Evolutionary conservation across 225 moss, liverwort and hornwort genomes (phyloP).

Genomic region (Marchantia paleacea): DNA sequence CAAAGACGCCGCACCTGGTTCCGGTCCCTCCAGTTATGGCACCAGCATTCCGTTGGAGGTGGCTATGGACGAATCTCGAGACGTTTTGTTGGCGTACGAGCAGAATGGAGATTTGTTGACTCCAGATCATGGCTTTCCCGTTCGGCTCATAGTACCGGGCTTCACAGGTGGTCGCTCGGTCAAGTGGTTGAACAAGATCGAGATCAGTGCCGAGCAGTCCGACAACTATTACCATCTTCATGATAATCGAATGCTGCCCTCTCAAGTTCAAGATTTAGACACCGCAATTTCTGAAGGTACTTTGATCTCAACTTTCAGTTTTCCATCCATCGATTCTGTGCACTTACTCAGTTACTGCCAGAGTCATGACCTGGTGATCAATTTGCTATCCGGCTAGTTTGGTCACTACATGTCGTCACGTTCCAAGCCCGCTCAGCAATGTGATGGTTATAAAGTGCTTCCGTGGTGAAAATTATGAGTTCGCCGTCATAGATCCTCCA

Average conservation of each 20-base stretch:
- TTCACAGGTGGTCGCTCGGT: constrained; percentile 39
- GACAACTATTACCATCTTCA: constrained; percentile 30
- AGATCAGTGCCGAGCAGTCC: constrained; percentile 34
- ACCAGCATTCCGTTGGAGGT: constrained; percentile 42
- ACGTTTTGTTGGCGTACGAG: constrained; percentile 45
- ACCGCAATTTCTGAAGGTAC: constrained; percentile 38
- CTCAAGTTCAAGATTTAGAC: constrained; percentile 26
- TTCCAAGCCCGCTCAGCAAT: no score
- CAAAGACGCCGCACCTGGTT: not conserved
- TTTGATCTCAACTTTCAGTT: not conserved
- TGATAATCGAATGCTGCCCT: constrained; percentile 44
- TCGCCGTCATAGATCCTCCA: no score
- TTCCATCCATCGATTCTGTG: not conserved
- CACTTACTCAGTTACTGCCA: no score
- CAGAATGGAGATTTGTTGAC: constrained; percentile 44
- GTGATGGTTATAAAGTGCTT: no score
- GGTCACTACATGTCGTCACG: no score
- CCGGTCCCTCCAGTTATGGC: constrained; percentile 14
- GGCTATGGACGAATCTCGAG: constrained; percentile 41
- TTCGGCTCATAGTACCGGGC: constrained; percentile 39
- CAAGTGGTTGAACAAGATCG: constrained; percentile 42
- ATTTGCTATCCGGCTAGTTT: not conserved
- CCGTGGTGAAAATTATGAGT: no score
- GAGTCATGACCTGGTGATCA: not conserved
- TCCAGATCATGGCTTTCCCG: constrained; percentile 44